Base-by-base conservation (phyloP, 495 filamentous ascomycete genomes). In the Xylaria castorea region DNA sequence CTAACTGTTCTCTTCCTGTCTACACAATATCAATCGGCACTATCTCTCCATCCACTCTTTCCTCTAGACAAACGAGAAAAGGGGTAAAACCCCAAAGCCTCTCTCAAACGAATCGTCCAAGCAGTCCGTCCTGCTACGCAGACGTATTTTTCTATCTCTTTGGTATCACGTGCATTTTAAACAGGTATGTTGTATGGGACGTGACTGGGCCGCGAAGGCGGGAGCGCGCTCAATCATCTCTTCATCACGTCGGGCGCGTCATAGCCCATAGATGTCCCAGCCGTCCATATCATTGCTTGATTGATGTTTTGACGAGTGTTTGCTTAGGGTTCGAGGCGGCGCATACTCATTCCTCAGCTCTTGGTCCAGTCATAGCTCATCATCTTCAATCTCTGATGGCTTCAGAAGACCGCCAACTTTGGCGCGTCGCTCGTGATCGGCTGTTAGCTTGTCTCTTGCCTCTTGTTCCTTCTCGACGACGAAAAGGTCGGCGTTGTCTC, bases 361-460 rank as follows among this genome's bases (percentile, higher is more conserved):
- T 76, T 89, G 80, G 5, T 88, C 84, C 55, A 94, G 92, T 97
- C 93, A 97, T 81, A 98, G 86, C 82, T 97, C 95, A 78, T 97
- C 95, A 75, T 98, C 95, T 66, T 97, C 94, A 77, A 98, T 89
- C 77, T 98, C 95, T 27, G 93, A 93, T 61, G 95, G 95, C 84
- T 98, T 97, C 74, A 98, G 84, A 74, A 98, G 83, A 38, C 95
- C 95, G 70, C 95, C 93, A 51, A 98, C 94, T 82, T 94, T 97
- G 83, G 94, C 91, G n/a, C 92, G 90, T 68, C 94, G 90, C 80
- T 95, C 93, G 74, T 93, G 87, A 80, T 98, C 95, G 3, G 92
- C 93, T 65, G 89, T 88, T 74, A 91, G 89, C 55, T 92, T 93
- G 75, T 93, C 94, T 71, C 90, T 88, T 61, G 92, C 87, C 67